Conservation (phyloP, 140 eudicot genomes). For the Cichorium intybus region DNA sequence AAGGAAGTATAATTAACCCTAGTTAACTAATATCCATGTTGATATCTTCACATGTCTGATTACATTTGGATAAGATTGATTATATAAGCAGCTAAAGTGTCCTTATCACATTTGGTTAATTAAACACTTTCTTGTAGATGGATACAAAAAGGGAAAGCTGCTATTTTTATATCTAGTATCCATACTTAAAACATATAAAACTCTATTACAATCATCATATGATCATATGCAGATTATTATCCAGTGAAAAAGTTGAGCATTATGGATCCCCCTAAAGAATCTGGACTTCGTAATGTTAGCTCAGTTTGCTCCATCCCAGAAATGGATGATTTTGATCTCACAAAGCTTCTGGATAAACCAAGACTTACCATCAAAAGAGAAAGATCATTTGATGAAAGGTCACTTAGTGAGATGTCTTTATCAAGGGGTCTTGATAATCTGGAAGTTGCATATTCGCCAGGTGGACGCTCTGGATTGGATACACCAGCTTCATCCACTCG, state of each 20-base stretch:
- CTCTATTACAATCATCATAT: not conserved
- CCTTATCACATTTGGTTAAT: slow-evolving; percentile 14
- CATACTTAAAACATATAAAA: not conserved
- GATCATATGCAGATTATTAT: slow-evolving; percentile 32
- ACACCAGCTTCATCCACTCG: slow-evolving; percentile 89
- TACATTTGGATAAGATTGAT: slow-evolving; percentile 22
- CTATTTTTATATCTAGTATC: not conserved
- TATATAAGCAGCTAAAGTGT: slow-evolving; percentile 13
- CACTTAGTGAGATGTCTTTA: slow-evolving; percentile 81
- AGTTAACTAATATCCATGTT: not conserved
- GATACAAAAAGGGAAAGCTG: not conserved
- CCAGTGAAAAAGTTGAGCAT: slow-evolving; percentile 14
- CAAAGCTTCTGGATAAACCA: slow-evolving; percentile 70
- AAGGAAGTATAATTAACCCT: not conserved
- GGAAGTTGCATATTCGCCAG: slow-evolving; percentile 70
- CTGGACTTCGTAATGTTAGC: slow-evolving; percentile 72
- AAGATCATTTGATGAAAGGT: slow-evolving; percentile 87
- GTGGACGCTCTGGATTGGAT: slow-evolving; percentile 77
- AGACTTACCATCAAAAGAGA: slow-evolving; percentile 64
- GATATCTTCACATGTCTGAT: not conserved
- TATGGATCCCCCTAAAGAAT: slow-evolving; percentile 48
- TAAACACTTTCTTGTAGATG: not conserved
- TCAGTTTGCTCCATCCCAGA: slow-evolving; percentile 81
- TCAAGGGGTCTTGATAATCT: slow-evolving; percentile 57
- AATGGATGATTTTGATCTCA: slow-evolving; percentile 73